These are phyloP conservation scores for Trifolium dubium DNA, from an alignment of 306 rosid genomes.

Conservation along the genomic window DNA sequence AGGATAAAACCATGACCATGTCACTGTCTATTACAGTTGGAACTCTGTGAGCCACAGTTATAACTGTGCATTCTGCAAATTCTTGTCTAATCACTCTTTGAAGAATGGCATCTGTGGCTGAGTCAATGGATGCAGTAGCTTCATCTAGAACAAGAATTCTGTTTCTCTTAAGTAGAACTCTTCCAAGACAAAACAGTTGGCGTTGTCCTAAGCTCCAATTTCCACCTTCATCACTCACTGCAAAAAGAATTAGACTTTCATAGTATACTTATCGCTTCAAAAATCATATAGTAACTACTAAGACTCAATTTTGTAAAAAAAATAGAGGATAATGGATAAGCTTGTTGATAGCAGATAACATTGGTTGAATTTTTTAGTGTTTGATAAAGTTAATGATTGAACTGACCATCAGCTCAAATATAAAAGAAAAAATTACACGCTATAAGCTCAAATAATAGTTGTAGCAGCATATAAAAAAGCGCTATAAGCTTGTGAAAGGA, in stretches of 20 bases:
- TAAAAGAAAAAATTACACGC: no score
- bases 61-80: conserved; percentile 71
- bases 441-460: no score
- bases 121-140: conserved; percentile 83
- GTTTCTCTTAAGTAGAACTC: conserved; percentile 75
- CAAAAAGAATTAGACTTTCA: conserved; percentile 22
- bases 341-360: no score
- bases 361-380: no score
- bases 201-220: conserved; percentile 87
- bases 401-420: no score
- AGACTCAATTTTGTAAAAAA: no score
- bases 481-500: no score
- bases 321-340: no score
- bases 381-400: no score
- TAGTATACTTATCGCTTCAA: neutral
- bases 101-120: conserved; percentile 69
- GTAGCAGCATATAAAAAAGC: no score
- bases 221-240: conserved; percentile 87
- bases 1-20: conserved; percentile 84
- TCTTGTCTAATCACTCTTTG: conserved; percentile 69
- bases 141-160: conserved; percentile 78
- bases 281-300: neutral
- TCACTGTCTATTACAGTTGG: conserved; percentile 84
- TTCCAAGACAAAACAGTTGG: conserved; percentile 79
- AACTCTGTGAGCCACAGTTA: conserved; percentile 80